Base-by-base conservation (phyloP, 371 early-diverging fungal species). In the Rhizomucor pusillus region DNA sequence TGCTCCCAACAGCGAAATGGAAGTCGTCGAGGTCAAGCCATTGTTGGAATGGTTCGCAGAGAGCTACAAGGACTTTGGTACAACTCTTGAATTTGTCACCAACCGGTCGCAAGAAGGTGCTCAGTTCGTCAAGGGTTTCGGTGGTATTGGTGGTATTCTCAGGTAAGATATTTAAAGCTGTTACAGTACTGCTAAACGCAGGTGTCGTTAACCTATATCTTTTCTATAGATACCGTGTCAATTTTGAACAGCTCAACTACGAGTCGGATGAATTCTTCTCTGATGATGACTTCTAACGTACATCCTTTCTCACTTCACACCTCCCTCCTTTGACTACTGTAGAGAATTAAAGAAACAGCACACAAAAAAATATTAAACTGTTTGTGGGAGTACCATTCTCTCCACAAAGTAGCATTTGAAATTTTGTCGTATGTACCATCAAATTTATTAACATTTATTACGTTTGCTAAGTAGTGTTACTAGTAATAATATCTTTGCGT, bases 111-210 rank as follows among this genome's bases (percentile, higher is more conserved):
- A 93, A 59, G 99, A 99, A 79, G 99, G 99, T 44, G 86, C 96
- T 36, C 99, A 99, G 75, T 99, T 99, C 81, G 95, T 97, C 51
- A 92, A 92, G 71, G 99, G 99, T 22, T 99, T 99, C 80, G 99
- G 99, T 77, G 99, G 99, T 47, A 94, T 99, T 60, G 99, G 99
- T 47, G 99, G 98, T 20, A 63, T 63, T 47, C 55, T 63, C 29
- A 58, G 60, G 60, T 59, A n/a, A n/a, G n/a, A n/a, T n/a, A n/a
- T n/a, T n/a, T n/a, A n/a, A n/a, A n/a, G n/a, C n/a, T n/a, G n/a
- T n/a, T n/a, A n/a, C n/a, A n/a, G n/a, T n/a, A n/a, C n/a, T n/a
- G n/a, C n/a, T n/a, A n/a, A n/a, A n/a, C n/a, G n/a, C n/a, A n/a
- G n/a, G n/a, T n/a, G n/a, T n/a, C n/a, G n/a, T 50, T 5, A 37